phyloP scores from a whole-genome alignment of 352 stramenopile species.

The Phytopythium cucurbitacearum region DNA sequence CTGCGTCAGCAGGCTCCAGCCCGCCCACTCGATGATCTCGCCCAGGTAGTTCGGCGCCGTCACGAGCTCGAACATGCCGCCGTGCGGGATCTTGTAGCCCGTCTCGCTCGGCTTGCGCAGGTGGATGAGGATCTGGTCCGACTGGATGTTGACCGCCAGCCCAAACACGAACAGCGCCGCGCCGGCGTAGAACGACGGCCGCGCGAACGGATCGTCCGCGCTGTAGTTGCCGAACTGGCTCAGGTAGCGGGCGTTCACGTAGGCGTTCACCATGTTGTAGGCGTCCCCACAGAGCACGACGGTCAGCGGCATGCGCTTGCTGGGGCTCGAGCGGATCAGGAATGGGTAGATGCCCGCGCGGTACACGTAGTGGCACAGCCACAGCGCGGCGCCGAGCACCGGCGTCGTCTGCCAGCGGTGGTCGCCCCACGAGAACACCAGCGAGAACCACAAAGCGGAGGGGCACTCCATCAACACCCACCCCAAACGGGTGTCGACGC shows the following conservation, averaged over 20 bases:
- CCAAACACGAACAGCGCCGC: slow-evolving; percentile 43
- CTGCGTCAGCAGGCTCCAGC: slow-evolving; percentile 55
- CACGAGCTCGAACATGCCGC: slow-evolving; percentile 65
- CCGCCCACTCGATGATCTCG: slow-evolving; percentile 70
- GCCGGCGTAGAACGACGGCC: slow-evolving; percentile 51
- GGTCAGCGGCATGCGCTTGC: slow-evolving; percentile 60
- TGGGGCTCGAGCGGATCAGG: slow-evolving; percentile 43
- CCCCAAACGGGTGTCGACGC: slow-evolving; percentile 45
- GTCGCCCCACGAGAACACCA: slow-evolving; percentile 41
- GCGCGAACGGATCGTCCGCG: slow-evolving; percentile 21
- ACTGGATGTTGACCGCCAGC: slow-evolving; percentile 59
- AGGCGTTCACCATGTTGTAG: slow-evolving; percentile 74
- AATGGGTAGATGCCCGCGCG: slow-evolving; percentile 67
- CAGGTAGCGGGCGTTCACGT: slow-evolving; percentile 65
- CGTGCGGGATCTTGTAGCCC: slow-evolving; percentile 52
- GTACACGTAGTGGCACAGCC: slow-evolving; percentile 67
- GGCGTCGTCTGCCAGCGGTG: slow-evolving; percentile 31
- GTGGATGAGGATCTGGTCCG: slow-evolving; percentile 64
- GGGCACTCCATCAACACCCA: slow-evolving; percentile 75
- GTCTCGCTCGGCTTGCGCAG: slow-evolving; percentile 53
- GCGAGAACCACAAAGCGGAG: slow-evolving; percentile 56
- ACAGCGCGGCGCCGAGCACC: slow-evolving; percentile 46
- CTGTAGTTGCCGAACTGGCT: slow-evolving; percentile 56
- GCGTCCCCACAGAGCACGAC: slow-evolving; percentile 46
- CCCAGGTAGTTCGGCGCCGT: slow-evolving; percentile 75